Percentiles rank a stretch among this genome's conserved stretches.
These are phyloP conservation scores for Phaeosphaeria sp. DNA, from an alignment of 2,329 filamentous ascomycete species.

Conservation along the genomic window DNA sequence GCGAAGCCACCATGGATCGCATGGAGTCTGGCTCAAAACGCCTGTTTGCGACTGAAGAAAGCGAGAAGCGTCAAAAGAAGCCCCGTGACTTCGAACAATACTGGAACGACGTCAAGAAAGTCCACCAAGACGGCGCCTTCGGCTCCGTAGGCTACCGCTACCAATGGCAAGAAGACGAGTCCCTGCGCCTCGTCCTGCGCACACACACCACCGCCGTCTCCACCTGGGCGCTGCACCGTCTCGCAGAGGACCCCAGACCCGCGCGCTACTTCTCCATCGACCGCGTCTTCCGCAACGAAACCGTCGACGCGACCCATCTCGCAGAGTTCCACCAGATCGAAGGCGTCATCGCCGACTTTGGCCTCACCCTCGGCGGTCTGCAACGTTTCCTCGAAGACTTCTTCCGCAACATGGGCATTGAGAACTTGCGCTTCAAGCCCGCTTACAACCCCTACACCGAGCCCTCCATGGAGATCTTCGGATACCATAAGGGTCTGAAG, in stretches of 20 bases:
- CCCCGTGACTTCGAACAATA: conserved; percentile 79
- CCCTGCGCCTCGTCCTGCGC: conserved; percentile 84
- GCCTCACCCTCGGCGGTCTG: conserved; percentile 85
- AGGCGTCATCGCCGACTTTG: conserved; percentile 97
- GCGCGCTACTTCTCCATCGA: conserved; percentile 99
- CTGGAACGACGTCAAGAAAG: conserved; percentile 84
- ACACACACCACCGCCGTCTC: conserved; percentile 96
- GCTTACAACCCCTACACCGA: conserved; percentile 85
- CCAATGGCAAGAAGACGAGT: conserved; percentile 88
- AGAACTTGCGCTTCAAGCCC: conserved; percentile 89
- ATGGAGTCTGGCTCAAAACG: conserved; percentile 56
- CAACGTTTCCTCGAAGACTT: conserved; percentile 96
- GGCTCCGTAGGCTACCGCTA: conserved; percentile 97
- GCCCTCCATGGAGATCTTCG: conserved; percentile 95
- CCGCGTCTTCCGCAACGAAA: conserved; percentile 96
- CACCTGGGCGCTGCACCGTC: conserved; percentile 87
- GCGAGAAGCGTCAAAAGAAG: conserved; percentile 58
- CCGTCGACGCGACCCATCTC: conserved; percentile 94
- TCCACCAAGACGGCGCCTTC: conserved; percentile 90
- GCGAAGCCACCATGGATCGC: conserved; percentile 55
- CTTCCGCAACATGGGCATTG: conserved; percentile 95
- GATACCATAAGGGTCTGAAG: conserved; percentile 75
- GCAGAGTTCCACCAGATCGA: conserved; percentile 99
- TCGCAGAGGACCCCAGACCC: conserved; percentile 81
- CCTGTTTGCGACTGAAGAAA: conserved; percentile 64